Evolutionary conservation across 371 early-diverging fungal genomes (phyloP).

Genomic region (Haplosporangium sp.): DNA sequence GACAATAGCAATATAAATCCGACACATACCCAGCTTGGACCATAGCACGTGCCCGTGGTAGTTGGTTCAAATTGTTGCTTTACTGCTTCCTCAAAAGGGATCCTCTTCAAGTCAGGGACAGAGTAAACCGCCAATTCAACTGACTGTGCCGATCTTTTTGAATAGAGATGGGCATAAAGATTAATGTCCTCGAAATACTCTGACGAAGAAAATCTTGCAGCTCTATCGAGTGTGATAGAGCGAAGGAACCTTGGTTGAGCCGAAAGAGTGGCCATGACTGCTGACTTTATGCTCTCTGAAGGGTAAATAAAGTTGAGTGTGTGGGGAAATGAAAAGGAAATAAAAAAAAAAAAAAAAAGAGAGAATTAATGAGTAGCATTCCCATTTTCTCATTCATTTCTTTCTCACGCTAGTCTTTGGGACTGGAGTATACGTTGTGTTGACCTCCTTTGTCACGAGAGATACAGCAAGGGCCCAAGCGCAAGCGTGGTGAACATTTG

Average conservation of each 20-base stretch:
- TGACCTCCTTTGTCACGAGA: not conserved
- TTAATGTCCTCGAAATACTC: constrained; percentile 36
- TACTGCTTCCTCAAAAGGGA: constrained; percentile 88
- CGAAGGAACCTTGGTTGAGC: constrained; percentile 52
- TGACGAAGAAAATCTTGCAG: constrained; percentile 26
- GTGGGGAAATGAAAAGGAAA: not conserved
- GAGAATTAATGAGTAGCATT: not conserved
- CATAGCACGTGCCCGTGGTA: constrained; percentile 79
- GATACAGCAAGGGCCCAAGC: not conserved
- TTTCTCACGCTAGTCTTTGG: constrained; percentile 3
- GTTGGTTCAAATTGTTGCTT: constrained; percentile 74
- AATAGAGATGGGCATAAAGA: constrained; percentile 37
- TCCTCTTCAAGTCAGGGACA: constrained; percentile 84
- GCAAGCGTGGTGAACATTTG: not conserved
- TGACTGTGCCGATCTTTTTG: constrained; percentile 13
- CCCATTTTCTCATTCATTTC: not conserved
- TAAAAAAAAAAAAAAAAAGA: not conserved
- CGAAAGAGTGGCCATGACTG: constrained; percentile 38
- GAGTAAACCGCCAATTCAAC: constrained; percentile 71
- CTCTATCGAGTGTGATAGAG: constrained; percentile 44
- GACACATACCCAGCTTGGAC: constrained; percentile 86
- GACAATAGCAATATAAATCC: not conserved
- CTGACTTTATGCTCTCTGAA: not conserved
- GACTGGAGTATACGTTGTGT: no score
- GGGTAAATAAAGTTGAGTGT: not conserved